Evolutionary conservation across 1,284 basidiomycete genomes (phyloP), one percentile per base, ranked within the genome.

Genomic region (Heimioporus retisporus): DNA sequence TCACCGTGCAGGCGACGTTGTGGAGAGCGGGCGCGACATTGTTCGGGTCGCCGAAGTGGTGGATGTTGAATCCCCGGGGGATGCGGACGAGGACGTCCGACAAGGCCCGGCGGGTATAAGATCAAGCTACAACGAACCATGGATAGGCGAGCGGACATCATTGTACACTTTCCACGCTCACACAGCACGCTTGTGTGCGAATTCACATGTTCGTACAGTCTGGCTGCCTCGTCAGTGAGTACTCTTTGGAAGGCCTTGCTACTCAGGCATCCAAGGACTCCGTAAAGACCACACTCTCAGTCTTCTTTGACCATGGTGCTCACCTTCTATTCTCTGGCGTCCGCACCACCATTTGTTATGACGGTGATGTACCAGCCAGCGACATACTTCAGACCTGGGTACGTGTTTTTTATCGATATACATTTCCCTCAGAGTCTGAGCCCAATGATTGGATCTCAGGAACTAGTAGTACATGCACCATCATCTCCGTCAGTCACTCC

Each of bases 1-100:
- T 79, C 6, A 93, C 84, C 3, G 83, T 86, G n/a, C 92, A 93
- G 31, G 86, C 81, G 5, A 88, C 71, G 61, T 85, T 81, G 1
- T 79, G 83, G 70, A 94, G 84, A 2, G 89, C 78, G 10, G 90
- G 88, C 3, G 75, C 65, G 2, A 82, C 77, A 25, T 70, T 69
- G 63, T 83, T 81, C 16, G 82, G 74, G 66, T 85, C 84, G 1
- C 88, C 87, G 68, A 88, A 88, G 19, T 81, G 84, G 75, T 84
- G 86, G 19, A 88, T 73, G 60, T 88, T 79, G 42, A 84, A 77
- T 44, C 76, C 81, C n/a, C 31, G 31, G 13, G 84, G 82, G 23
- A 88, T 84, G 59, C 79, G 75, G 10, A 88, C 63, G 65, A 85
- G 68, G 11, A 65, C 44, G 53, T 60, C 43, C 16, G n/a, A n/a